These are phyloP conservation scores for Lupinus albus DNA, from an alignment of 306 rosid species.

Conservation along the genomic window DNA sequence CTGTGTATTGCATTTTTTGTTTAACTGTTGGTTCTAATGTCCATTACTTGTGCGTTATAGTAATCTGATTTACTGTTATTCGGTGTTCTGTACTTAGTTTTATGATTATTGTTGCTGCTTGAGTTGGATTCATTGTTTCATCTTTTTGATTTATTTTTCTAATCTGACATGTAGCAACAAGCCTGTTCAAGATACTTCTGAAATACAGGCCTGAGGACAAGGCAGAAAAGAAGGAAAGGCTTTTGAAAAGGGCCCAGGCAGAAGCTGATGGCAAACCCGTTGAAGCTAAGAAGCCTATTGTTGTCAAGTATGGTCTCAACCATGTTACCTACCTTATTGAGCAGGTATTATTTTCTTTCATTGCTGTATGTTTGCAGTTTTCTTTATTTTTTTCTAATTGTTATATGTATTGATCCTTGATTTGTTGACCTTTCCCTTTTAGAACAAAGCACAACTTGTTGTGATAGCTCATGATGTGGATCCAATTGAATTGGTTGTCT, in stretches of 20 bases:
- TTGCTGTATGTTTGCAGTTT: background rate
- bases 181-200: constrained; percentile 69
- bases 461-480: constrained; percentile 86
- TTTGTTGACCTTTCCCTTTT: background rate
- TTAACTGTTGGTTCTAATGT: background rate
- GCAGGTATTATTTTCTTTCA: constrained; percentile 46
- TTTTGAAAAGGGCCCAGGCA: constrained; percentile 70
- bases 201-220: constrained; percentile 84
- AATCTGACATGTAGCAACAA: constrained; percentile 54
- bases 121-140: background rate
- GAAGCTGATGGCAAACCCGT: constrained; percentile 67
- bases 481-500: constrained; percentile 80
- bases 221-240: constrained; percentile 73
- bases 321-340: constrained; percentile 81
- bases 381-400: background rate
- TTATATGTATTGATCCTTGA: background rate
- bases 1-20: background rate
- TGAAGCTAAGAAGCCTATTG: constrained; percentile 72
- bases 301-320: constrained; percentile 79
- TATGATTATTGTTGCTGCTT: background rate
- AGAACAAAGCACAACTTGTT: constrained; percentile 87
- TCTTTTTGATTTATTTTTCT: background rate
- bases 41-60: background rate
- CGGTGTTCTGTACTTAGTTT: no score
- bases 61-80: background rate